Base-by-base conservation (phyloP, 2,329 filamentous ascomycete genomes). In the Penicillium polonicum region DNA sequence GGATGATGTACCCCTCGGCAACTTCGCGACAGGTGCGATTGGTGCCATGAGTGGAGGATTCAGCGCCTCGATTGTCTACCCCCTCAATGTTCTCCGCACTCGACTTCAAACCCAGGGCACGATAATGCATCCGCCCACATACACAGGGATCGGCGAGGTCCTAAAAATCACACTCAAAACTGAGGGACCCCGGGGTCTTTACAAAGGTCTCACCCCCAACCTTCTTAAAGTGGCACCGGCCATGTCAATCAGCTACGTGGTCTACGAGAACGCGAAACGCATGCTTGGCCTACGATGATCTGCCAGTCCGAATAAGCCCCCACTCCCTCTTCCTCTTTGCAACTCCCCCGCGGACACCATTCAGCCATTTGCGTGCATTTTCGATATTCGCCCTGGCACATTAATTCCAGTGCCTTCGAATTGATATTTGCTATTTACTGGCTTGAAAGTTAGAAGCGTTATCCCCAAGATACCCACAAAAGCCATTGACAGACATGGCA, bases 221-320 rank as follows among this genome's bases (percentile, higher is more conserved):
- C 80, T 99, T 39, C 82, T 99, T 67, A 99, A 99, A 80, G 94
- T 99, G 36, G 92, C 94, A 10, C 94, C 94, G 2, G 92, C 94
- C 31, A 88, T 99, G 53, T 96, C 92, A 68, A 97, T 99, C 72
- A 92, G 91, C 54, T 96, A 94, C 81, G 86, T 96, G 69, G 89
- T 94, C 60, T 96, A 96, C 71, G 92, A 96, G 78, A 94, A 94
- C 71, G 86, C 90, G 55, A 96, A 96, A 80, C 85, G 82, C 67
- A 72, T 89, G 35, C 80, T 96, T 64, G 79, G 78, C 21, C 67
- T 83, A 57, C 76, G 68, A 63, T 82, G 69, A 76, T 55, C 36
- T 23, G 48, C 31, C 42, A 19, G 23, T 25, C 35, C 13, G 15
- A 38, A 43, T 10, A 19, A 38, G 52, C 45, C 38, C 41, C 48